Evolutionary conservation across 202 grass and related monocot species (phyloP).

Genomic region (Sporobolus alterniflorus): DNA sequence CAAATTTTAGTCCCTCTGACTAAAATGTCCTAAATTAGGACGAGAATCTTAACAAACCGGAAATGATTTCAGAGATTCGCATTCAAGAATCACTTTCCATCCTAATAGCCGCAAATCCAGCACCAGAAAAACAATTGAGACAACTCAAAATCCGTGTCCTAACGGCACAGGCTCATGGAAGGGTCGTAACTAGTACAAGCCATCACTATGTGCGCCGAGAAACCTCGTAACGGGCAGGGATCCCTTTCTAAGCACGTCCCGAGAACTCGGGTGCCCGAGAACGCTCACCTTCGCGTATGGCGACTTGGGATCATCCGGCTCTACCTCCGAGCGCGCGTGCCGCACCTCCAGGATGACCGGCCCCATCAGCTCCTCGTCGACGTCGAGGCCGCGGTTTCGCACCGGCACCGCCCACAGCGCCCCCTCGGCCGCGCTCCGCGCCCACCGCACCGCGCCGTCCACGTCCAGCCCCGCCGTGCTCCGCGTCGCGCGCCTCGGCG

Average conservation of each 20-base stretch:
- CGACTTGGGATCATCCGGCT: background rate
- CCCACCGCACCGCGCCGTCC: background rate
- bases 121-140: slow-evolving; percentile 1
- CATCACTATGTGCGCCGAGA: background rate
- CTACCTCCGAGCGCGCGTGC: background rate
- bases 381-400: slow-evolving; percentile 3
- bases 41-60: background rate
- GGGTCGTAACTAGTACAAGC: background rate
- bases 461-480: background rate
- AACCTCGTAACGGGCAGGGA: background rate
- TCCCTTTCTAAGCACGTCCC: background rate
- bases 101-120: slow-evolving; percentile 10
- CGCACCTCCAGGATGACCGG: slow-evolving; percentile 21
- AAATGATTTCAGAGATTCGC: background rate
- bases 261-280: background rate
- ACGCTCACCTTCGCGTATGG: slow-evolving; percentile 30
- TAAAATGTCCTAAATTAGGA: background rate
- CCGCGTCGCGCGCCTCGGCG: slow-evolving; percentile 27
- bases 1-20: slow-evolving; percentile 1
- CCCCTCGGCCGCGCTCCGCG: slow-evolving; percentile 28
- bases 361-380: slow-evolving; percentile 4
- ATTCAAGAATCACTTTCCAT: slow-evolving; percentile 10
- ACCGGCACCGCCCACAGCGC: slow-evolving; percentile 14
- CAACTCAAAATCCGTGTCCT: slow-evolving; percentile 10
- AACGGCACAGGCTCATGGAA: slow-evolving; percentile 6